Percentiles rank a stretch among this genome's conserved stretches.
Evolutionary conservation across 176 grass and related monocot genomes (phyloP).

Genomic region (Zea luxurians): DNA sequence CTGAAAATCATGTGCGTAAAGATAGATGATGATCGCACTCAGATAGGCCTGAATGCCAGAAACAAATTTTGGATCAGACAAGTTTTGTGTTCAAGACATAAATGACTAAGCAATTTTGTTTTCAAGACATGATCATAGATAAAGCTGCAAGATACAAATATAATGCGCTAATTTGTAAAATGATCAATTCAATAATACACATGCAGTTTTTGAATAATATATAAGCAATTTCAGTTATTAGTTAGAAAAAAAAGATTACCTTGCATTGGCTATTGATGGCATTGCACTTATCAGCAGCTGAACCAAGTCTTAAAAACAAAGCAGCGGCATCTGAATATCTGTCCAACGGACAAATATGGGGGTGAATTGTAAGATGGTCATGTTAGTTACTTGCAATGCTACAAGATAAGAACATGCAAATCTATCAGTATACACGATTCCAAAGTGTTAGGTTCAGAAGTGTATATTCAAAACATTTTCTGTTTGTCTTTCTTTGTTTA

Average conservation of each 20-base stretch:
- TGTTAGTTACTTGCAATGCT: not conserved
- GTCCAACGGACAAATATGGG: slow-evolving; percentile 14
- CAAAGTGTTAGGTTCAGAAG: not conserved
- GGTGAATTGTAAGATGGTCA: slow-evolving; percentile 4
- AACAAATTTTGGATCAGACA: slow-evolving; percentile 6
- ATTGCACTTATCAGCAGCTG: slow-evolving; percentile 93
- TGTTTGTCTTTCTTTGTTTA: not conserved
- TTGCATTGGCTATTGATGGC: slow-evolving; percentile 99
- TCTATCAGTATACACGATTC: not conserved
- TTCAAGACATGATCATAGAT: not conserved
- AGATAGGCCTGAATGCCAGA: slow-evolving; percentile 75
- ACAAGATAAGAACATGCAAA: not conserved
- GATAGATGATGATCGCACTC: slow-evolving; percentile 91
- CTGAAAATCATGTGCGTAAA: slow-evolving; percentile 93
- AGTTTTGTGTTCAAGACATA: not conserved
- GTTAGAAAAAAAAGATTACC: slow-evolving; percentile 33
- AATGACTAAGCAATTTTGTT: not conserved
- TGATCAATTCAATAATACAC: not conserved
- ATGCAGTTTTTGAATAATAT: slow-evolving; percentile 24
- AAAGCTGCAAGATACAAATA: not conserved
- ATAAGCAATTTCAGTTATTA: not conserved
- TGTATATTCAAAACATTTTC: not conserved
- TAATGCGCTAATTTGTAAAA: not conserved
- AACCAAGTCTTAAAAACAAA: slow-evolving; percentile 75
- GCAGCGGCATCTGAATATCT: slow-evolving; percentile 90